Evolutionary conservation across 306 rosid genomes (phyloP), one percentile per base, ranked within the genome.

Genomic region (Vicia villosa): DNA sequence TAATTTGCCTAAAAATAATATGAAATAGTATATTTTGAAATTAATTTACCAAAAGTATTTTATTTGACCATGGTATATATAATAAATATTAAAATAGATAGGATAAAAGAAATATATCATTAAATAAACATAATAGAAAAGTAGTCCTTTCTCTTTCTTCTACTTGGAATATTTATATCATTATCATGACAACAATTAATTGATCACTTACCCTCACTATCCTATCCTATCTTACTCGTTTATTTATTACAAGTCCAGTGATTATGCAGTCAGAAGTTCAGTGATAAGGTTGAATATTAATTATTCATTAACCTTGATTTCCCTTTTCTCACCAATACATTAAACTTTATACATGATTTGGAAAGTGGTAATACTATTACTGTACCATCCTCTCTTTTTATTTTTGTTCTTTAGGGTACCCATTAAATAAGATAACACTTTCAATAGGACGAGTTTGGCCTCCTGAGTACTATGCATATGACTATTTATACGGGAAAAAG

Each of bases 241-340:
- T 58, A 22, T 55, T 50, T 17, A 50, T 19, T 42, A 13, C 6
- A 19, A 19, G 6, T 61, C 5, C 32, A 20, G 26, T 60, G 46
- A 34, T 60, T 60, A 36, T 16, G 41, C 50, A 63, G 19, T 63
- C 56, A 64, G 40, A 42, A 49, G 41, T 0, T 45, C 51, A 63
- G 68, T 10, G 17, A 62, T 11, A 14, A 7, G 20, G 21, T 47
- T 28, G 21, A 46, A 47, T 17, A 47, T 40, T 69, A 49, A 67
- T 10, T 56, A 16, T 17, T 21, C 24, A n/a, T 32, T 54, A 42
- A 34, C 19, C 20, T 34, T 57, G 69, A 40, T 20, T 49, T 59
- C 8, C 5, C 19, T 57, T 36, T 63, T 46, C 50, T 56, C 52
- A 30, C 68, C 65, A 16, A 30, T 77, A 21, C 21, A 54, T 24